Evolutionary conservation across 495 filamentous ascomycete species (phyloP), one percentile per base, ranked within the genome.

Genomic region (Xylaria nigripes): DNA sequence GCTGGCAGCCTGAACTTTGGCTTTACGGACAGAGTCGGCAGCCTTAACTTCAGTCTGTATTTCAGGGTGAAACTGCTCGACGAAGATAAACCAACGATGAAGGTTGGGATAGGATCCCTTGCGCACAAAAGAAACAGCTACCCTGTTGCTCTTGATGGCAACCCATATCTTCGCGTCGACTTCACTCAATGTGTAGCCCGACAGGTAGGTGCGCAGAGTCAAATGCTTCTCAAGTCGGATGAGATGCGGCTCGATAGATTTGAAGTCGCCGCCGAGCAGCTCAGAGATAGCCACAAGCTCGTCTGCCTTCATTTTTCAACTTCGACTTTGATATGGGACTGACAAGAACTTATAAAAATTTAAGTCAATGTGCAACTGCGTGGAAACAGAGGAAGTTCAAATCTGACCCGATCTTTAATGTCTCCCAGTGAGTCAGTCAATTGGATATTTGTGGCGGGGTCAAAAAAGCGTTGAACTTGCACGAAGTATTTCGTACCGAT

Each of bases 131-230:
- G 85, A 83, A 56, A 84, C 73, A 7, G 88, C 90, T 16, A 91
- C 85, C n/a, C 86, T 81, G 73, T 95, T 96, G 58, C 83, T 86
- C 45, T 87, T 84, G 50, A 98, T 77, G 9, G 87, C 86, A 60
- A 84, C 79, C 89, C 90, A 98, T 43, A 96, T 74, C 56, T 85
- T 83, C 54, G 84, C 79, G 69, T 98, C 93, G 50, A 88, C 74
- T 18, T 87, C 81, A 36, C 86, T 85, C 43, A 95, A 76, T 3
- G 74, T 73, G 73, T 96, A 92, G 51, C 90, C 91, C 27, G 87
- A 83, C 55, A 96, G 75, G 68, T 92, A 90, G 1, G 89, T 87
- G 56, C 93, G 85, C 15, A 96, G 81, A 13, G 84, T 84, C 41
- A 98, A 78, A 68, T 96, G 86, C 64, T 86, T 84, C 68, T 96